Percentiles rank a stretch among this genome's conserved stretches.
These are phyloP conservation scores for Oryza coarctata DNA, from an alignment of 176 grass and related monocot genomes.

Conservation along the genomic window DNA sequence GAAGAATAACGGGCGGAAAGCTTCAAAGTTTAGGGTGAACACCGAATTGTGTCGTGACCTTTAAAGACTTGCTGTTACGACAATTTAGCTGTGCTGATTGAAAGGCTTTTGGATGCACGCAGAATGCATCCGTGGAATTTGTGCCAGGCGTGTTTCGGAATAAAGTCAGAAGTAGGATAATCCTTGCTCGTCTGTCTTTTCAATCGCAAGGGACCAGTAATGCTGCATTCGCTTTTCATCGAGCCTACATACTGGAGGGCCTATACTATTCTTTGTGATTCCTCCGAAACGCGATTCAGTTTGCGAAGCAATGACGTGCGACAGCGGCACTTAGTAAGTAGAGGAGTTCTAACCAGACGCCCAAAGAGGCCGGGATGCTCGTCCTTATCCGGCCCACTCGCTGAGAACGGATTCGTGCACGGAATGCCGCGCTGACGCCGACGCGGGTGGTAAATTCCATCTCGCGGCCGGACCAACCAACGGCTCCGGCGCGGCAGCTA, in stretches of 20 bases:
- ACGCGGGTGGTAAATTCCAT: not conserved
- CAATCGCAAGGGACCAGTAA: not conserved
- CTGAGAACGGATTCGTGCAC: not conserved
- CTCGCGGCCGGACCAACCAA: not conserved
- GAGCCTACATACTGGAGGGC: too few relatives aligned
- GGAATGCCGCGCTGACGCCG: not conserved
- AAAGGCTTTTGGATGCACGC: not conserved
- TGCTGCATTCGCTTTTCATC: not conserved
- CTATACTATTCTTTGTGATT: too few relatives aligned
- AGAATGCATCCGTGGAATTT: not conserved
- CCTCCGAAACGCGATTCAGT: not conserved
- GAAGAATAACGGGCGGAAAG: slow-evolving; percentile 31
- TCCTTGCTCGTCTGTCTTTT: not conserved
- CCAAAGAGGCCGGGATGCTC: not conserved
- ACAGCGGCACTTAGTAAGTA: not conserved
- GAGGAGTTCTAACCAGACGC: too few relatives aligned
- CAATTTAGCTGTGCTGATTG: slow-evolving; percentile 23
- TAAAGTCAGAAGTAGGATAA: not conserved
- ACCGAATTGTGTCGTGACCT: not conserved
- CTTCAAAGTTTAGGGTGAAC: not conserved
- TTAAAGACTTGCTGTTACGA: not conserved
- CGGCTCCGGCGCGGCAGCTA: not conserved
- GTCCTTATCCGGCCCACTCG: slow-evolving; percentile 8
- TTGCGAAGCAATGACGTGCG: not conserved
- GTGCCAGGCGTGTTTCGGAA: not conserved